phyloP scores from a whole-genome alignment of 306 rosid species.

The Spatholobus suberectus region DNA sequence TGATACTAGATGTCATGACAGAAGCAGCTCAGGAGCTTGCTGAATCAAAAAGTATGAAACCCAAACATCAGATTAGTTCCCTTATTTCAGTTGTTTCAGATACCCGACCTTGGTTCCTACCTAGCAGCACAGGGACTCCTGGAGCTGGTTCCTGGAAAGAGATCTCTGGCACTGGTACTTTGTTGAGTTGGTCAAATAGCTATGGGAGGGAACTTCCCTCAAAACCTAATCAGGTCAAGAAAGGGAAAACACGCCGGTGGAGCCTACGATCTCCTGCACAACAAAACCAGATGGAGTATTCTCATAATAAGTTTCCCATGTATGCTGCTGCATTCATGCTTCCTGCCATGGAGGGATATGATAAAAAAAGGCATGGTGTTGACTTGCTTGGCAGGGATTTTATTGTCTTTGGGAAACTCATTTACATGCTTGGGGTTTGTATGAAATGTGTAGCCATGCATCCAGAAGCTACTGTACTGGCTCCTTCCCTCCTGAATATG shows the following conservation, averaged over 20 bases:
- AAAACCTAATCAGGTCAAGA: slow-evolving; percentile 65
- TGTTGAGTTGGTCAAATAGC: slow-evolving; percentile 83
- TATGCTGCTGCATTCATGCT: slow-evolving; percentile 98
- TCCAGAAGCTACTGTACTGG: slow-evolving; percentile 89
- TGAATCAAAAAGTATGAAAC: slow-evolving; percentile 60
- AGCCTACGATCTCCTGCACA: slow-evolving; percentile 57
- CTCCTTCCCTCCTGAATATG: slow-evolving; percentile 84
- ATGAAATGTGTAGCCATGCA: slow-evolving; percentile 94
- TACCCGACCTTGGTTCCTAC: slow-evolving; percentile 90
- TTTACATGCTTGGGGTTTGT: slow-evolving; percentile 91
- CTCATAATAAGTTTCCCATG: slow-evolving; percentile 88
- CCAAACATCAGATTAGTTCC: slow-evolving; percentile 61
- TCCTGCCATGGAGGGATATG: slow-evolving; percentile 96
- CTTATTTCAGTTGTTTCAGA: slow-evolving; percentile 78
- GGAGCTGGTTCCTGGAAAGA: slow-evolving; percentile 91
- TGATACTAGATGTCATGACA: slow-evolving; percentile 94
- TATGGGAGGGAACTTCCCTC: slow-evolving; percentile 87
- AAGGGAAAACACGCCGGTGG: slow-evolving; percentile 92
- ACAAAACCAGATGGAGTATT: slow-evolving; percentile 66
- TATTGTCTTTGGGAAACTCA: slow-evolving; percentile 86
- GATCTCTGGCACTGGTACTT: slow-evolving; percentile 67
- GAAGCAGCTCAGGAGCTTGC: slow-evolving; percentile 95
- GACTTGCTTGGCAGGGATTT: slow-evolving; percentile 95
- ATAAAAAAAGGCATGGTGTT: slow-evolving; percentile 90
- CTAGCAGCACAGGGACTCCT: slow-evolving; percentile 73